Base-by-base conservation (phyloP, 331 rosid genomes). In the Acacia pycnantha region DNA sequence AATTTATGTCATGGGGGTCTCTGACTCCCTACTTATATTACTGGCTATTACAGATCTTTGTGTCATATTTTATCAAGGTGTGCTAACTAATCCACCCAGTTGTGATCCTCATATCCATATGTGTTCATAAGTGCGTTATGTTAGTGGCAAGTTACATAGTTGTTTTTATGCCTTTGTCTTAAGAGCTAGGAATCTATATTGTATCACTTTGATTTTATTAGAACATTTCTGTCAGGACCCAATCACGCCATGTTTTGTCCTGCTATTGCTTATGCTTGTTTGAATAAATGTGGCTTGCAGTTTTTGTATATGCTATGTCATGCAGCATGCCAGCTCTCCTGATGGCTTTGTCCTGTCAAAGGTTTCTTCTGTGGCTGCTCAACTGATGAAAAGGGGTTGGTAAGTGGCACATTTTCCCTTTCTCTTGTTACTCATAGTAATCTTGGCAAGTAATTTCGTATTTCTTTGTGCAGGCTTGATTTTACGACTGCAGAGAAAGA, bases 331-430 rank as follows among this genome's bases (percentile, higher is more conserved):
- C 67, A 88, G 85, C 82, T 92, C 92, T 80, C 87, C 91, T 4
- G 97, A 93, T 85, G 85, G 90, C 71, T 95, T 84, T 86, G 98
- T 95, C 79, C 97, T 90, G 88, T 88, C 83, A 76, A 95, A 95
- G 86, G 96, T 93, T 79, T 90, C 98, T 80, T 91, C 98, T 11
- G 98, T 95, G 81, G 98, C 99, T 78, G 87, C 96, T 84, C 99
- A 93, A 83, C 87, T 95, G 88, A 86, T 95, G 91, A 95, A 95
- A 90, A 92, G 99, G 90, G 99, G 96, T 79, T 95, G 99, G 99
- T 95, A 86, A 86, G 89, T 74, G 82, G 43, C 1, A 31, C 77
- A 56, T 54, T 64, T 11, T 9, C 4, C 40, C 58, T 61, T 13
- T 77, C 73, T 66, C 33, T 53, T 77, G 51, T 77, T 50, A 56